Evolutionary conservation across 2,329 filamentous ascomycete species (phyloP), one percentile per base, ranked within the genome.

Genomic region (Trichoderma polysporum): DNA sequence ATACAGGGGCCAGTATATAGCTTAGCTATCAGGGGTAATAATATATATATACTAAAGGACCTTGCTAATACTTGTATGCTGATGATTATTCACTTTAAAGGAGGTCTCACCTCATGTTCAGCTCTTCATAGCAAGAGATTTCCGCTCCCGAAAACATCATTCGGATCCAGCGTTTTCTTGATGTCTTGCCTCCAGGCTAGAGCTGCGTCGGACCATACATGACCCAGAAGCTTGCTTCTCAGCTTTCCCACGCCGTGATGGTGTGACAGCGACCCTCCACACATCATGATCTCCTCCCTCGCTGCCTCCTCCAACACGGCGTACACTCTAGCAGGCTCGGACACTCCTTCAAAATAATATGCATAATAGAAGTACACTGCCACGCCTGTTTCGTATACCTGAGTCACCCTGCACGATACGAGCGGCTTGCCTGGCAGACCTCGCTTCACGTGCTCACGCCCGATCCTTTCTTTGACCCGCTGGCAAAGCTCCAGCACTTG

Each of bases 251-350:
- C 41, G 2, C 58, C 58, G 39, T 62, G 58, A 35, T 62, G 58
- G 35, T 62, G 58, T 19, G 58, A 62, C 2, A 62, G 22, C 3
- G 58, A 47, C 4, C 58, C 58, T 33, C 58, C 58, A 4, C 27
- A n/a, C 3, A 62, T 27, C 5, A 62, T 12, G 9, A 62, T 35
- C 41, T 62, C 58, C 1, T 52, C 41, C 25, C 58, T 39, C 0
- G 58, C 58, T 7, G 58, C 58, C 19, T 62, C 58, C 52, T 62
- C 58, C 58, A 62, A n/a, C 37, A n/a, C 29, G 12, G 58, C 39
- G 22, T 62, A 62, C 7, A 35, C 22, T 15, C 15, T 47, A 22
- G 31, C 58, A 17, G 53, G 53, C n/a, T 57, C 53, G 37, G n/a
- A 8, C 10, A 57, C 53, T 2, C 53, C 53, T n/a, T 57, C 31